phyloP scores from a whole-genome alignment of 495 filamentous ascomycete genomes.

The Symbiotaphrina buchneri region DNA sequence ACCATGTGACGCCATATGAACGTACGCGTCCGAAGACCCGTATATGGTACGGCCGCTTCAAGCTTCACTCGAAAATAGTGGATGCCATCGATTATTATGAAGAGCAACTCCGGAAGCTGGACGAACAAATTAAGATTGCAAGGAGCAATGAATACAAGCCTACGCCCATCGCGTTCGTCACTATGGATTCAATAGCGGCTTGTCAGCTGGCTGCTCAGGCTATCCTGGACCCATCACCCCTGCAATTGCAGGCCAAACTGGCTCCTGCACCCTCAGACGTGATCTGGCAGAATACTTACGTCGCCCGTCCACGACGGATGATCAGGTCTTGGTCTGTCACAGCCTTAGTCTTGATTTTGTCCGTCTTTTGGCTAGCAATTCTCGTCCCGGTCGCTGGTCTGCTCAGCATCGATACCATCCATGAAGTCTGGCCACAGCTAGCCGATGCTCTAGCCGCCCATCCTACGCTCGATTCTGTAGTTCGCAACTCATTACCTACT shows the following conservation, averaged over 20 bases:
- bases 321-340: constrained; percentile 64
- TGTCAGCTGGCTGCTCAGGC: constrained; percentile 90
- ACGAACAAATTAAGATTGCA: constrained; percentile 48
- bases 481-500: constrained; percentile 77
- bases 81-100: constrained; percentile 92
- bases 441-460: constrained; percentile 41
- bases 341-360: constrained; percentile 53
- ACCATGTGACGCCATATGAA: constrained; percentile 16
- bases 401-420: constrained; percentile 56
- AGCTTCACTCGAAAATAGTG: constrained; percentile 43
- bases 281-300: constrained; percentile 81
- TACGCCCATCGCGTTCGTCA: constrained; percentile 78
- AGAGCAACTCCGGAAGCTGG: constrained; percentile 58
- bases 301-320: constrained; percentile 52
- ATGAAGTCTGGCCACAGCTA: constrained; percentile 46
- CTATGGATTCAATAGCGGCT: constrained; percentile 86
- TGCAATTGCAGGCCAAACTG: constrained; percentile 60
- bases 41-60: constrained; percentile 62
- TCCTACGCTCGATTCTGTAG: constrained; percentile 44
- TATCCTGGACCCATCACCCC: constrained; percentile 69
- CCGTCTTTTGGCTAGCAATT: constrained; percentile 74
- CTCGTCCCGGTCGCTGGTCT: constrained; percentile 60
- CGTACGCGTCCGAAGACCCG: constrained; percentile 41
- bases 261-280: constrained; percentile 78
- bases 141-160: constrained; percentile 58